Evolutionary conservation across 192 early-diverging fungal genomes (phyloP).

Genomic region (Podila minutissima): DNA sequence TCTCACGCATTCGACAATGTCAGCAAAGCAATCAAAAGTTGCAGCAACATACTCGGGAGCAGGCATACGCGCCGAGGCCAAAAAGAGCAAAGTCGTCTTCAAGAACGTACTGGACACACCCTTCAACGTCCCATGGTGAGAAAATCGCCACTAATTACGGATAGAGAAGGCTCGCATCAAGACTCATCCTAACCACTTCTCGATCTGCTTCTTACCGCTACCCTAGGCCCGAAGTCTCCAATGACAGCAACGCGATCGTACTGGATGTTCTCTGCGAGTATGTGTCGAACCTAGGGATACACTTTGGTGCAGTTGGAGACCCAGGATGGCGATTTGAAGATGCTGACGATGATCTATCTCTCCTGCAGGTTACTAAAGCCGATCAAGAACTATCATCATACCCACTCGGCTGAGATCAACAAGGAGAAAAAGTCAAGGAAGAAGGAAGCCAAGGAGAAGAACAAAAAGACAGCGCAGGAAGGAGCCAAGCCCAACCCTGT

Average conservation of each 20-base stretch:
- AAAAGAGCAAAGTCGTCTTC: slow-evolving; percentile 33
- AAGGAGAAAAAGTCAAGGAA: slow-evolving; percentile 3
- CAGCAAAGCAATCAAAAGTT: slow-evolving; percentile 6
- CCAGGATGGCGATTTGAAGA: no score
- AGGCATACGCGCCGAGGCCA: slow-evolving; percentile 41
- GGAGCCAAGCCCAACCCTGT: not conserved
- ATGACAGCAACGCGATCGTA: slow-evolving; percentile 23
- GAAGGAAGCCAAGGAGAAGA: slow-evolving; percentile 3
- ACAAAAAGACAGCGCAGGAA: not conserved
- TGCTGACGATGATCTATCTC: not conserved
- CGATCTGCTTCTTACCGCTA: not conserved
- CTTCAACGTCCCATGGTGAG: slow-evolving; percentile 43
- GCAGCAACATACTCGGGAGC: slow-evolving; percentile 13
- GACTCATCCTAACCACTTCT: not conserved
- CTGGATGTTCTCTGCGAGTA: slow-evolving; percentile 48
- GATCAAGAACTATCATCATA: slow-evolving; percentile 14
- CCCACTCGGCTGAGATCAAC: not conserved
- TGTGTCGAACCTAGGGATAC: not conserved
- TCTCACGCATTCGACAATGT: not conserved
- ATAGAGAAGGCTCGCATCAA: not conserved
- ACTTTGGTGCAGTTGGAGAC: no score
- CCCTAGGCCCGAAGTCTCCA: slow-evolving; percentile 34
- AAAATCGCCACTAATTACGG: no score
- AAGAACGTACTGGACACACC: slow-evolving; percentile 44
- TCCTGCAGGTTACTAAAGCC: slow-evolving; percentile 23